Base-by-base conservation (phyloP, 352 stramenopile genomes). In the Globisporangium cystogenes region DNA sequence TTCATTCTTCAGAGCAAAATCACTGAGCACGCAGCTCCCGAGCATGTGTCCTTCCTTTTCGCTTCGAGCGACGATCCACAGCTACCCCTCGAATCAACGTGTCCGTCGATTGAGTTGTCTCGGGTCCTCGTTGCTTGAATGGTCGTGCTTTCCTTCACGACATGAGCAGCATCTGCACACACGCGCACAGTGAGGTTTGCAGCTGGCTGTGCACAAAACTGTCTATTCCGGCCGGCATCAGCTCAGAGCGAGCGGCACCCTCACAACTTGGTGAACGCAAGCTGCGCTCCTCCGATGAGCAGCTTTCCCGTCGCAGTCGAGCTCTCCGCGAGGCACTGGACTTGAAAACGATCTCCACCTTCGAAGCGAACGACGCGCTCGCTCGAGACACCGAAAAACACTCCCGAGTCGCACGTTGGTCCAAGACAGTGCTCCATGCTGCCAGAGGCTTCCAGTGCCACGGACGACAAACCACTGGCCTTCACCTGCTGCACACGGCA, bases 381-480 rank as follows among this genome's bases (percentile, higher is more conserved):
- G 20, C 47, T 62, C 31, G 72, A 68, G 4, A 80, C 41, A 10
- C 76, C 74, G 10, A 76, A 27, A 23, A 85, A 89, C 42, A 87
- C 64, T 6, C 49, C 78, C 36, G 65, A 51, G 4, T 71, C 47
- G 36, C 74, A 86, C 33, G 57, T 56, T 15, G 41, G 12, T 8
- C 47, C 53, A 37, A 45, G 41, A 33, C 77, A 88, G 16, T 70
- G 51, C 41, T 88, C 74, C 8, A 86, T 57, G 14, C 36, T 35
- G 18, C 43, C 51, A 33, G 51, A 66, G 18, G 67, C 58, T 66
- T 85, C 70, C 21, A 86, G 53, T 5, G 68, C 55, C 8, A 60
- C 44, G 7, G 41, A 48, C 18, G 48, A 11, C 15, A 37, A 35
- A 5, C 33, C 7, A 4, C 53, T 51, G 55, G 36, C 42, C 33